Conservation (phyloP, 768 basidiomycete species). For the Trametes coccinea region DNA sequence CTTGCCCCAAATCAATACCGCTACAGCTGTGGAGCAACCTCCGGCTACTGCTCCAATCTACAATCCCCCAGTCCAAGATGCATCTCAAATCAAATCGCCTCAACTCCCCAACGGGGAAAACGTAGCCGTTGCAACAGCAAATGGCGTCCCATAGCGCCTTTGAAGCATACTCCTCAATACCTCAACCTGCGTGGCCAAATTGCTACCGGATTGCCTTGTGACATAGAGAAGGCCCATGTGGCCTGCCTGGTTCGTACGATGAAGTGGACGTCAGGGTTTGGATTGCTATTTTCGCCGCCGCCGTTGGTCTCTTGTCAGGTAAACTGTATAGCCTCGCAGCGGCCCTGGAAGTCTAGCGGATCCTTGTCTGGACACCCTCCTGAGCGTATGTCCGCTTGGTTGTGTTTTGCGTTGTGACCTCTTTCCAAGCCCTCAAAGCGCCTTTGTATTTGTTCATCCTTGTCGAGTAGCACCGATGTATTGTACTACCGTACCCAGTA, state of each 20-base stretch:
- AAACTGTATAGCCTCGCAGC: slow-evolving; percentile 1
- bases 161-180: background rate
- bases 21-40: slow-evolving; percentile 40
- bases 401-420: slow-evolving; percentile 1
- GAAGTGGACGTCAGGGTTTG: slow-evolving; percentile 3
- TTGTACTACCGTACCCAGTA: slow-evolving; percentile 8
- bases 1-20: slow-evolving; percentile 12
- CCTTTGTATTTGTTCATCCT: slow-evolving; percentile 13
- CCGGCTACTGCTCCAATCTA: slow-evolving; percentile 42
- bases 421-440: background rate
- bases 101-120: slow-evolving; percentile 65
- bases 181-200: background rate
- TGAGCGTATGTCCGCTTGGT: slow-evolving; percentile 7
- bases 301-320: slow-evolving; percentile 8
- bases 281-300: background rate
- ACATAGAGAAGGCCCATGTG: background rate
- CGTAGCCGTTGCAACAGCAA: slow-evolving; percentile 52
- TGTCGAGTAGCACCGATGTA: slow-evolving; percentile 21
- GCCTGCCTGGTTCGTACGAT: slow-evolving; percentile 7
- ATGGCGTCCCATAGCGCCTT: slow-evolving; percentile 30
- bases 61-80: slow-evolving; percentile 39
- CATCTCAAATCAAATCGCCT: slow-evolving; percentile 55
- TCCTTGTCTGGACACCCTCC: background rate
- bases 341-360: background rate
- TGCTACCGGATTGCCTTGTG: background rate